Evolutionary conservation across 148 eudicot species (phyloP), one percentile per base, ranked within the genome.

Genomic region (Rhododendron ferrugineum): DNA sequence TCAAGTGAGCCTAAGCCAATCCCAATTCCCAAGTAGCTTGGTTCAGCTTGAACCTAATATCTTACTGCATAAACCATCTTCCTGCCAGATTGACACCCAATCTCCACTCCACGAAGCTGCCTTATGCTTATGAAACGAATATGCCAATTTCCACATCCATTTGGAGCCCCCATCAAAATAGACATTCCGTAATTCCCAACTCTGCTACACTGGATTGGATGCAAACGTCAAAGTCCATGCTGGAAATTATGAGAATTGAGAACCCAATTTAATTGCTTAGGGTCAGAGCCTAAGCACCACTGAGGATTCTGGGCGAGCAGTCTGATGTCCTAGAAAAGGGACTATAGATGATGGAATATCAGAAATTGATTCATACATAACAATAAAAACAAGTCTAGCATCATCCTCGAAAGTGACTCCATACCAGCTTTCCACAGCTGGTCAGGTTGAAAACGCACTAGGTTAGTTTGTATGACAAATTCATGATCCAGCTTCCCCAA

Each of bases 31-130:
- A 78, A 23, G 32, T 78, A 23, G 56, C 79, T 78, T 78, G 80
- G 80, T 78, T 42, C 54, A 78, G 80, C 80, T 40, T 78, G 34
- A 78, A 78, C 56, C 56, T 78, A n/a, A 26, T 23, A 46, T 40
- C 79, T 78, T 78, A 11, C 26, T 11, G 80, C 56, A 28, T 52
- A 78, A 3, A 46, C 32, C 30, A 44, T 76, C 6, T 52, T 77
- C 32, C 46, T 37, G 46, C 78, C 49, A 75, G 47, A 18, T 40
- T 54, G 60, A 37, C 47, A 40, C 26, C 47, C 47, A 16, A 75
- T 36, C 47, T 36, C 77, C 20, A 30, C 42, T 73, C 49, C 23
- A 75, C 0, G 47, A 75, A 37, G 26, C 47, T 40, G 5, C n/a
- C 47, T 76, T 37, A 40, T 26, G 79, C 79, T 76, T 76, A 23